A percentile compares a stretch with the other conserved stretches of the same genome.
Conservation (phyloP, 2,329 filamentous ascomycete genomes). For the Cordyceps cateniannulata region DNA sequence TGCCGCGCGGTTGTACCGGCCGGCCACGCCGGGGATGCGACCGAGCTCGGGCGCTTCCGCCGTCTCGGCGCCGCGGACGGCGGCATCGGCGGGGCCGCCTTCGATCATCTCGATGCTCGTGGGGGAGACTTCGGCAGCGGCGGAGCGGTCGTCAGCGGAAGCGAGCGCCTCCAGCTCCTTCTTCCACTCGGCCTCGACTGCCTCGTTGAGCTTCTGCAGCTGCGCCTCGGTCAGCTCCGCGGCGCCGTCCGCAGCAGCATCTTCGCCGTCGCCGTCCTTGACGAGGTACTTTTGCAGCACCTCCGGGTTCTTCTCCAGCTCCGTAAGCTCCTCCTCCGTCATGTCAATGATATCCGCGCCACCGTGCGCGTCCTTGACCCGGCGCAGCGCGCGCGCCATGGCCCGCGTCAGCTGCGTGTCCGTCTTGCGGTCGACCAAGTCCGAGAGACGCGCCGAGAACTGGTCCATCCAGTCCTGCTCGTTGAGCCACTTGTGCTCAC, state of each 20-base stretch:
- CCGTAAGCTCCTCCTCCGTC: constrained; percentile 41
- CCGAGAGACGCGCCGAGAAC: constrained; percentile 43
- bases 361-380: constrained; percentile 35
- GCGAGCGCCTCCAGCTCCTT: constrained; percentile 31
- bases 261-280: constrained; percentile 23
- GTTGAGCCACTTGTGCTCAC: constrained; percentile 51
- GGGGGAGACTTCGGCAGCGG: constrained; percentile 25
- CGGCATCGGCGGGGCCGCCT: constrained; percentile 29
- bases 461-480: constrained; percentile 53
- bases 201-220: constrained; percentile 31
- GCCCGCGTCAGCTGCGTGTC: constrained; percentile 35
- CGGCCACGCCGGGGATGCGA: constrained; percentile 46
- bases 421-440: constrained; percentile 36
- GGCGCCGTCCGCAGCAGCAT: constrained; percentile 18
- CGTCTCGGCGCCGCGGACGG: constrained; percentile 27
- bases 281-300: constrained; percentile 32
- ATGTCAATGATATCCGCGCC: constrained; percentile 41
- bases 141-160: constrained; percentile 20
- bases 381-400: constrained; percentile 35
- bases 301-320: constrained; percentile 34
- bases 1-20: constrained; percentile 40
- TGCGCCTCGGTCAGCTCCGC: constrained; percentile 28
- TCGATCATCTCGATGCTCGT: constrained; percentile 30
- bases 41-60: constrained; percentile 44
- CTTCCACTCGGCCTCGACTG: constrained; percentile 29